Evolutionary conservation across 495 filamentous ascomycete species (phyloP).

Genomic region (Penicillium bialowiezense): DNA sequence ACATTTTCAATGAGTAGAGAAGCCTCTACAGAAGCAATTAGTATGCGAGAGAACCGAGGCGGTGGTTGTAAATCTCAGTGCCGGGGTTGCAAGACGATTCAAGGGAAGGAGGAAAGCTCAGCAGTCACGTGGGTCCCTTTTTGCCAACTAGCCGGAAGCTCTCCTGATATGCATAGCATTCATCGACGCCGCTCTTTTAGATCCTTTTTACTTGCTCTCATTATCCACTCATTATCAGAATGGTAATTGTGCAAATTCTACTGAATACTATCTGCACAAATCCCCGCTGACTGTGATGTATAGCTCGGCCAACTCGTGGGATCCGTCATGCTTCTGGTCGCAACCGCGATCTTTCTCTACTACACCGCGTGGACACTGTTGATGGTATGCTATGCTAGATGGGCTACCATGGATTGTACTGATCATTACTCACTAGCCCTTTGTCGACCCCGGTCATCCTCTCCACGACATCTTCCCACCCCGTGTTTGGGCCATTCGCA

Average conservation of each 20-base stretch:
- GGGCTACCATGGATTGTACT: background rate
- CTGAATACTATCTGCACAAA: background rate
- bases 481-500: slow-evolving; percentile 97
- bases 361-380: slow-evolving; percentile 97
- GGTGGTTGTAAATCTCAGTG: slow-evolving; percentile 14
- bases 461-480: slow-evolving; percentile 95
- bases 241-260: slow-evolving; percentile 15
- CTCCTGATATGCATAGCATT: slow-evolving; percentile 8
- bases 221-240: slow-evolving; percentile 20
- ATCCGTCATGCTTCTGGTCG: slow-evolving; percentile 95
- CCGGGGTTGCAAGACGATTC: slow-evolving; percentile 4
- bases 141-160: slow-evolving; percentile 7
- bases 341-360: slow-evolving; percentile 95
- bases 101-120: slow-evolving; percentile 29
- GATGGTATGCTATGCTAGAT: slow-evolving; percentile 69
- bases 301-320: slow-evolving; percentile 95
- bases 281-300: slow-evolving; percentile 6
- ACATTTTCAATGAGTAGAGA: slow-evolving; percentile 30
- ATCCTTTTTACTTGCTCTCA: slow-evolving; percentile 2
- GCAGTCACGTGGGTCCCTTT: slow-evolving; percentile 10
- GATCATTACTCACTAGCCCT: slow-evolving; percentile 61
- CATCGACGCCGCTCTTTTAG: slow-evolving; percentile 8
- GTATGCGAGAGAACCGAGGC: slow-evolving; percentile 8
- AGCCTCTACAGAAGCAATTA: slow-evolving; percentile 1
- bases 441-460: slow-evolving; percentile 91